Evolutionary conservation across 176 grass and related monocot genomes (phyloP).

Genomic region (Musa itinerans): DNA sequence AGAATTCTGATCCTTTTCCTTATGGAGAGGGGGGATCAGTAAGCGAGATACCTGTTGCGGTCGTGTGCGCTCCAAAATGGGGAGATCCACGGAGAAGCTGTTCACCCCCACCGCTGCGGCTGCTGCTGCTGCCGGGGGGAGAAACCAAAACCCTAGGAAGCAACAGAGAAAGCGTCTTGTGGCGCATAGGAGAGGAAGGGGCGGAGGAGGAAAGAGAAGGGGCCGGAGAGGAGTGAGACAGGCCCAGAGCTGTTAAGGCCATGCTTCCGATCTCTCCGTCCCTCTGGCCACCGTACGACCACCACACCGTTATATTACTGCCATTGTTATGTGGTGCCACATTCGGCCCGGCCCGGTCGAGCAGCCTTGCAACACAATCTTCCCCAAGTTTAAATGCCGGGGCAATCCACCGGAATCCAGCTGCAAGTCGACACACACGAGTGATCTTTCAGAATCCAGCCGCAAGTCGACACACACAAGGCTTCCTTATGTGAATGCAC

Average conservation of each 20-base stretch:
- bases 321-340: too few species aligned
- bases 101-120: not conserved
- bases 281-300: not conserved
- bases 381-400: too few species aligned
- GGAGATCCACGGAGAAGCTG: not conserved
- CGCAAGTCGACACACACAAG: too few species aligned
- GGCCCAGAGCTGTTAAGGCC: not conserved
- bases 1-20: not conserved
- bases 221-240: not conserved
- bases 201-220: not conserved
- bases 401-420: too few species aligned
- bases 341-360: too few species aligned
- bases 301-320: not conserved
- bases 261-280: not conserved
- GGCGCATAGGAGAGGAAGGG: not conserved
- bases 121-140: not conserved
- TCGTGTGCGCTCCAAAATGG: not conserved
- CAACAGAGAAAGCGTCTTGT: not conserved
- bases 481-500: too few species aligned
- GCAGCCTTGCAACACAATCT: too few species aligned
- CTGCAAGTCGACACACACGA: too few species aligned
- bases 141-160: constrained; percentile 9
- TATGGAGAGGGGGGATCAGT: not conserved
- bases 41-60: not conserved
- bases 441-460: too few species aligned